Base-by-base conservation (phyloP, 352 stramenopile genomes). In the Pythium pyrilobum region DNA sequence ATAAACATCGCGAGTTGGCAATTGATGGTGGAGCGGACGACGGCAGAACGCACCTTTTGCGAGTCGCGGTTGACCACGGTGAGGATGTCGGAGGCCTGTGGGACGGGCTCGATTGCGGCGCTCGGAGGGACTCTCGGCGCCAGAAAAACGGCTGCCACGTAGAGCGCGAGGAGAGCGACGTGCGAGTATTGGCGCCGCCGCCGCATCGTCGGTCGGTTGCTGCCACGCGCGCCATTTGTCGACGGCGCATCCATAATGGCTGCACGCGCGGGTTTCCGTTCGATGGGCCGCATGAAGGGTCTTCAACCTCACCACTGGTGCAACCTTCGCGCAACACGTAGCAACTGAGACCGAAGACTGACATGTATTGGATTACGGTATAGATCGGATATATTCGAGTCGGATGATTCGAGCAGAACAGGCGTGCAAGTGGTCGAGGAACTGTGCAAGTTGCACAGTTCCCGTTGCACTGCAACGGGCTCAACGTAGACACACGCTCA, bases 81-180 rank as follows among this genome's bases (percentile, higher is more conserved):
- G 49, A 81, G 31, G 11, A 74, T 69, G 62, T 87, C 76, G 0
- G 66, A 50, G 29, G 78, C 74, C 52, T 71, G 78, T 1, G 78
- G 70, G 21, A 83, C 40, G 0, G 72, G 66, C 53, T 89, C 74
- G 5, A 70, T 69, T 5, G 66, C 69, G 9, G 16, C 38, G 10
- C 34, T 31, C 20, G 43, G 23, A 31, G 38, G 15, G 25, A 39
- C 21, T 27, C 10, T n/a, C 21, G 38, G 7, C 11, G 13, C 27
- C 2, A 61, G 0, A 16, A 21, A 55, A 34, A 29, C 15, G 4
- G 5, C 20, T 29, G 10, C 31, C 42, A 9, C 10, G 8, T 10
- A 10, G 1, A 5, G 18, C 28, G 20, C 11, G 11, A 39, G n/a
- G 18, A n/a, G 45, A 11, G 12, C 11, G n/a, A n/a, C n/a, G n/a